Conservation (phyloP, 23 red algal genomes). For the Chondrus crispus region DNA sequence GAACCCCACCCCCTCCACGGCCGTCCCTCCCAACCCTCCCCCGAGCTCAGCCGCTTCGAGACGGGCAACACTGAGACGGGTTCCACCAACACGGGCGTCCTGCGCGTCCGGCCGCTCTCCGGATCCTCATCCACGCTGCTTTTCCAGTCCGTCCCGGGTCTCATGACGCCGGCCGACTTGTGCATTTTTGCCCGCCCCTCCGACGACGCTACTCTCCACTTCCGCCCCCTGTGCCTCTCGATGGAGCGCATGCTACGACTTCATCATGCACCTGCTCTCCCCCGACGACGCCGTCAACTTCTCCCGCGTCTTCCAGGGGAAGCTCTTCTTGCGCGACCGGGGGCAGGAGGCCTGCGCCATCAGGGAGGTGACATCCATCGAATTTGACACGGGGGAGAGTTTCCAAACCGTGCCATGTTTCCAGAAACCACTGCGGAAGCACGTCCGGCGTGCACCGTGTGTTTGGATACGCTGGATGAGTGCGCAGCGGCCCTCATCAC, state of each 20-base stretch:
- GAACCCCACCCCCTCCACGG: background rate
- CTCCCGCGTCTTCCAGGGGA: slow-evolving; percentile 28
- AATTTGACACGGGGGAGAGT: background rate
- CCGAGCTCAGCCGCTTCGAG: slow-evolving; percentile 6
- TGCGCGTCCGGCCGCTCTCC: background rate
- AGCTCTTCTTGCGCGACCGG: slow-evolving; percentile 40
- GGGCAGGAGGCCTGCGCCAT: slow-evolving; percentile 42
- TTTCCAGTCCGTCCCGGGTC: slow-evolving; percentile 55
- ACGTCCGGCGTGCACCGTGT: slow-evolving; percentile 52
- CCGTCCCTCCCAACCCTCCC: background rate
- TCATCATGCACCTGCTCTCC: slow-evolving; percentile 39
- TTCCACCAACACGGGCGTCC: slow-evolving; percentile 13
- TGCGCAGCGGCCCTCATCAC: slow-evolving; percentile 40
- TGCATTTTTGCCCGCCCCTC: slow-evolving; percentile 53
- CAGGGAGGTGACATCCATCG: background rate
- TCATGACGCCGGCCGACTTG: slow-evolving; percentile 78
- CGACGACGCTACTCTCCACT: slow-evolving; percentile 37
- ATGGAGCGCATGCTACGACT: slow-evolving; percentile 58
- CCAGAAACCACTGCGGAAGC: background rate
- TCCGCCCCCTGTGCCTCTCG: slow-evolving; percentile 33
- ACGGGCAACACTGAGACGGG: slow-evolving; percentile 54
- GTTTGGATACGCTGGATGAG: slow-evolving; percentile 50
- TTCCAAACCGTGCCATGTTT: slow-evolving; percentile 19
- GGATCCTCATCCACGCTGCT: slow-evolving; percentile 29
- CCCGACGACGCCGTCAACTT: slow-evolving; percentile 38